Base-by-base conservation (phyloP, 176 grass and related monocot genomes). In the Cenchrus purpureus region DNA sequence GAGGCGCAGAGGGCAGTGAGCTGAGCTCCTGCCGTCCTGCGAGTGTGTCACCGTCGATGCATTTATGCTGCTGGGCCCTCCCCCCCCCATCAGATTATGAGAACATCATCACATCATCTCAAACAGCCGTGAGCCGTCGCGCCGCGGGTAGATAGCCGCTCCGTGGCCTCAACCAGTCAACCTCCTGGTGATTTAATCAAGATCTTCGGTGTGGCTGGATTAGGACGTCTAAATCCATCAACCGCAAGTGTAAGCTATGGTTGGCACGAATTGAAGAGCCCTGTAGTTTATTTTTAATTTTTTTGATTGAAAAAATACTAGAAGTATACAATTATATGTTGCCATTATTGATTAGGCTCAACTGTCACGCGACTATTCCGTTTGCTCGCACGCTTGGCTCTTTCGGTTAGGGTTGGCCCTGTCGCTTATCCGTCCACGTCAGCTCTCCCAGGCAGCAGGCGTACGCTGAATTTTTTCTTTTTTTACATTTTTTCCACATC, bases 381-480 rank as follows among this genome's bases (percentile, higher is more conserved):
- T 40, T 63, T 51, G 76, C 60, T 31, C 25, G 19, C 76, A 66
- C 22, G 60, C 49, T 12, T 68, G 78, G 68, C 78, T 68, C 28
- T 17, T 65, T 56, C 25, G 45, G 61, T 53, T 50, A 44, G 50
- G 12, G 57, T 75, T 44, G 16, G 68, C 45, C 44, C 2, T 8
- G 2, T 57, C 17, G 16, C 50, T 81, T 87, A 76, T 87, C 78
- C 61, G 29, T 68, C 50, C 70, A 67, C 78, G 70, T 81, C 85
- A 75, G 62, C 22, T 25, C 49, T 12, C 12, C 65, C 60, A 66
- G 68, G 6, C 40, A 40, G 31, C 43, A 8, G 60, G 58, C 76
- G 16, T 40, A 11, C 43, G 14, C 9, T 25, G 22, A 25, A 25
- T 25, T 25, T 25, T 25, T 25, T 25, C 22, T 25, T 25, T 25